Evolutionary conservation across 1,284 basidiomycete genomes (phyloP).

Genomic region (Heliocybe sulcata): DNA sequence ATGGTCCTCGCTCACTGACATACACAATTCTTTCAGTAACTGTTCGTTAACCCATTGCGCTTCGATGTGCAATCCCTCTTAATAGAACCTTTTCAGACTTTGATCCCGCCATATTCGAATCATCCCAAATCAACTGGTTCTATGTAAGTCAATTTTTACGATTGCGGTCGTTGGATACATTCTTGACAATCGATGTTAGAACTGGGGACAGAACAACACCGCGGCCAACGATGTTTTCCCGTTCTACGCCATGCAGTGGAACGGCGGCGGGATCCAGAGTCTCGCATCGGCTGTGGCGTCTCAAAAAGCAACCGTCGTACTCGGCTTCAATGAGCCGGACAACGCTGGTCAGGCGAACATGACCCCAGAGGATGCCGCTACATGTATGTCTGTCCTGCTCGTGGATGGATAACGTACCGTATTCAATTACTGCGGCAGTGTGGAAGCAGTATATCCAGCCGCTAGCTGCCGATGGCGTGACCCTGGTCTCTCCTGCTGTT

Average conservation of each 20-base stretch:
- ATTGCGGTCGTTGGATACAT: not conserved
- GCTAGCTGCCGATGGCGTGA: slow-evolving; percentile 16
- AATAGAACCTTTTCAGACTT: not conserved
- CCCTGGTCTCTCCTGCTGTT: slow-evolving; percentile 20
- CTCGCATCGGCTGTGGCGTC: not conserved
- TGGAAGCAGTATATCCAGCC: slow-evolving; percentile 23
- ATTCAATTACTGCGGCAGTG: slow-evolving; percentile 6
- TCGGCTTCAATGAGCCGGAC: slow-evolving; percentile 19
- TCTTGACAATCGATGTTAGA: not conserved
- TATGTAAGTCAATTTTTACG: not conserved
- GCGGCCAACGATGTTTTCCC: not conserved
- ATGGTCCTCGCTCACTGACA: not conserved
- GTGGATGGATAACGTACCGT: not conserved
- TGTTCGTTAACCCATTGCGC: not conserved
- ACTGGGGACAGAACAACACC: not conserved
- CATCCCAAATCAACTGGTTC: not conserved
- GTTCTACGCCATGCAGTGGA: slow-evolving; percentile 2
- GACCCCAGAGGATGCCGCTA: slow-evolving; percentile 14
- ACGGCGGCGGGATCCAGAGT: not conserved
- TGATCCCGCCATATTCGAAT: not conserved
- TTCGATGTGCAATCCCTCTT: not conserved
- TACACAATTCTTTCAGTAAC: not conserved
- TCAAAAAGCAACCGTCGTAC: not conserved
- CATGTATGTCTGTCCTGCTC: not conserved
- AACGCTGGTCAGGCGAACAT: slow-evolving; percentile 18